These are phyloP conservation scores for Neonectria faginata DNA, from an alignment of 2,329 filamentous ascomycete genomes.

Conservation along the genomic window DNA sequence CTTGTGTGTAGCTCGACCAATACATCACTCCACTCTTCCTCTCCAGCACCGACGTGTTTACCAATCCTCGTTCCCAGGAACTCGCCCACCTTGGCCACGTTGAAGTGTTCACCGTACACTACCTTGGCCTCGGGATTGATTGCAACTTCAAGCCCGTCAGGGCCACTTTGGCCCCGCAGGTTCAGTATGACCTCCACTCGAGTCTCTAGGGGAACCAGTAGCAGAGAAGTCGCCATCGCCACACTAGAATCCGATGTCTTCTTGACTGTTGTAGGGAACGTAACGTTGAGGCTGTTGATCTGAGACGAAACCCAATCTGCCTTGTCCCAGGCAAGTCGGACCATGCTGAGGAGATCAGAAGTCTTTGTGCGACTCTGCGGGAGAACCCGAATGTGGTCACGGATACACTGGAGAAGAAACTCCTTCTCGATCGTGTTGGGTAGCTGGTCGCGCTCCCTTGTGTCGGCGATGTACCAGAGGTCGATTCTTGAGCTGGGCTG, in stretches of 20 bases:
- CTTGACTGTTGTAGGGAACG: conserved; percentile 72
- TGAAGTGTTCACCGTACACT: conserved; percentile 83
- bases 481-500: conserved; percentile 69
- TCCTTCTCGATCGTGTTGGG: conserved; percentile 74
- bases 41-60: conserved; percentile 51
- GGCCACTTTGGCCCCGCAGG: conserved; percentile 60
- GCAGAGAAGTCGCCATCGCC: conserved; percentile 68
- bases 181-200: conserved; percentile 74
- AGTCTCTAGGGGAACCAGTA: conserved; percentile 74
- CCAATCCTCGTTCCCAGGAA: conserved; percentile 70
- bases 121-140: conserved; percentile 69
- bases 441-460: conserved; percentile 63
- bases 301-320: conserved; percentile 70
- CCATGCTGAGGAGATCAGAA: conserved; percentile 67
- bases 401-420: conserved; percentile 80
- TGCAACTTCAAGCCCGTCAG: conserved; percentile 65
- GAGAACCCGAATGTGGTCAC: conserved; percentile 73
- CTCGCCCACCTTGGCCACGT: conserved; percentile 79
- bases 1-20: conserved; percentile 67
- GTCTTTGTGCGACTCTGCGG: conserved; percentile 68
- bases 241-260: conserved; percentile 75
- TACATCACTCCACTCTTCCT: conserved; percentile 65
- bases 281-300: conserved; percentile 70
- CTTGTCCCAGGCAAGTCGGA: conserved; percentile 74
- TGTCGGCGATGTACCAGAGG: conserved; percentile 75